Evolutionary conservation across 257 asterid genomes (phyloP), one percentile per base, ranked within the genome.

Genomic region (Gentiana macrophylla): DNA sequence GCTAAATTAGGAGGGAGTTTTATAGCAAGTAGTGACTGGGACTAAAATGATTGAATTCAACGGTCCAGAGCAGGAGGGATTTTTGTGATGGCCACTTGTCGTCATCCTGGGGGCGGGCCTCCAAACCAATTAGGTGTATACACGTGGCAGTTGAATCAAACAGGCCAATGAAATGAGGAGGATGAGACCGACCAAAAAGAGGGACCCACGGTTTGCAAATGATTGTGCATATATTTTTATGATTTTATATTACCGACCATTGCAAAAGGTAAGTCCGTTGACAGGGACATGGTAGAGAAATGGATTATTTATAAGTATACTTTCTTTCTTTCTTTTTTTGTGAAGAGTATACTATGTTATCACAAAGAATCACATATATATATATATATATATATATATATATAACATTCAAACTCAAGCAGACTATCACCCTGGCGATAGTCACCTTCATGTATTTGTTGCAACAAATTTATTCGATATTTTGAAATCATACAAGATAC

Each of bases 161-260:
- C 53, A 38, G 50, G 7, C 54, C 53, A 12, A 8, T 57, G 41
- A 36, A 5, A 32, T 4, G 5, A 8, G 8, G 2, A 8, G 33
- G 54, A 43, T 47, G 35, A 64, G 63, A 48, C 87, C 87, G 84
- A 71, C 83, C 85, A 72, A 71, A 76, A 60, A 65, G 52, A 62
- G 78, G 76, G 51, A 5, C 37, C 53, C 53, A 49, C 71, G 68
- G 72, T 49, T 67, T 70, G 55, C 72, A 44, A 65, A 80, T 71
- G 70, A 83, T 75, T 78, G 79, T 56, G 55, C 32, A 37, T 53
- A 55, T 57, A 38, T 4, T 8, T 49, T 64, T 37, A 10, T 61
- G 47, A 15, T 41, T 49, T 64, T 37, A 10, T 61, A 50, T 33
- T 37, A 77, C 80, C 89, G 79, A 72, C 84, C 79, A 74, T 64